Percentiles rank a stretch among this genome's conserved stretches.
Conservation (phyloP, 495 filamentous ascomycete genomes). For the Lophiotrema nucula region DNA sequence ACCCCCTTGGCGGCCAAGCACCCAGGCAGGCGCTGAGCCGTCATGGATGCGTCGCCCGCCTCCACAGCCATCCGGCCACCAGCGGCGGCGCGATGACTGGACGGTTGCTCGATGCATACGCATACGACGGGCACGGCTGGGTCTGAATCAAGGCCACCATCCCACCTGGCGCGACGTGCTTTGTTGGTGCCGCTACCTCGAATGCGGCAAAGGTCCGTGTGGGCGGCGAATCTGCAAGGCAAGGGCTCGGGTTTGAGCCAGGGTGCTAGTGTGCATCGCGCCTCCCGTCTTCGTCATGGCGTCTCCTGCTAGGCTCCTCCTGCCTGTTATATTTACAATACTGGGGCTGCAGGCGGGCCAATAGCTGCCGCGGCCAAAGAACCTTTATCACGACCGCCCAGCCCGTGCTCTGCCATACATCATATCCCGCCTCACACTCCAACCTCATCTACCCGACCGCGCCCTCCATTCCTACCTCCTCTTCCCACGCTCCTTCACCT, state of each 20-base stretch:
- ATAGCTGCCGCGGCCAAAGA: conserved; percentile 17
- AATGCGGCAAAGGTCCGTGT: no score
- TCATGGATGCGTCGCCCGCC: no score
- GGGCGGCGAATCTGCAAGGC: no score
- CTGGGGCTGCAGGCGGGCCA: conserved; percentile 21
- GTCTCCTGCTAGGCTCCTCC: conserved; percentile 28
- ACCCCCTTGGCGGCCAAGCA: background rate
- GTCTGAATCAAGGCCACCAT: no score
- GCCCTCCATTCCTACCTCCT: conserved; percentile 12
- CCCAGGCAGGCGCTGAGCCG: background rate
- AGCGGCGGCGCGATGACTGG: no score
- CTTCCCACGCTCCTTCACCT: conserved; percentile 28
- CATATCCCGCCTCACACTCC: conserved; percentile 29
- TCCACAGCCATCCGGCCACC: background rate
- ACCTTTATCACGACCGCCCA: conserved; percentile 18
- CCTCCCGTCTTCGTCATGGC: conserved; percentile 27
- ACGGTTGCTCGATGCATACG: background rate
- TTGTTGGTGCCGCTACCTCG: no score
- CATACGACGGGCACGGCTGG: no score
- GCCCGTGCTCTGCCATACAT: conserved; percentile 31
- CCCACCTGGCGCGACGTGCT: no score
- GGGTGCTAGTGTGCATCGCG: no score
- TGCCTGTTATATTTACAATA: conserved; percentile 32
- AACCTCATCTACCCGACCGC: conserved; percentile 2
- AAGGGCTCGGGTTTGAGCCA: background rate